These are phyloP conservation scores for Prunus kanzakura DNA, from an alignment of 306 rosid genomes.

Conservation along the genomic window DNA sequence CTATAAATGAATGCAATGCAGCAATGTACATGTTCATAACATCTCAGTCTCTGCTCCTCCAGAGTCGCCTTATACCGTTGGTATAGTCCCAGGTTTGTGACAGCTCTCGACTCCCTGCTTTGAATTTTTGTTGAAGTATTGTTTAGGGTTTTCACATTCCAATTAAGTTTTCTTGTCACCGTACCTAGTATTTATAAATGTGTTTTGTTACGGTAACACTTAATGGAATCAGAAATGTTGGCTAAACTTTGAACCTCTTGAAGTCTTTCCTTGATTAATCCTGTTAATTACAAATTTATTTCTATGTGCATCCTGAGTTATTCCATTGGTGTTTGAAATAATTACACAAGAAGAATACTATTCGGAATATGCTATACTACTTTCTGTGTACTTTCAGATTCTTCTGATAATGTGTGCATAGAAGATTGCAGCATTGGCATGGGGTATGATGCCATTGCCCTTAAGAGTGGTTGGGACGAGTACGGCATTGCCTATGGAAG, in stretches of 20 bases:
- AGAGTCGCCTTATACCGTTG: constrained; percentile 77
- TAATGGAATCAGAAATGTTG: not conserved
- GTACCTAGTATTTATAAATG: not conserved
- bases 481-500: constrained; percentile 87
- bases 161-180: not conserved
- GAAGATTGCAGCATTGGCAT: constrained; percentile 70
- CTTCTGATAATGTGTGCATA: constrained; percentile 82
- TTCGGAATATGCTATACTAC: not conserved
- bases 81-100: constrained; percentile 88
- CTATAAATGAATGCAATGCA: constrained; percentile 43
- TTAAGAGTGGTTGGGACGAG: constrained; percentile 98
- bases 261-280: not conserved
- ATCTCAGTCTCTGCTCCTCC: constrained; percentile 72
- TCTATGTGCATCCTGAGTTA: not conserved
- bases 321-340: not conserved
- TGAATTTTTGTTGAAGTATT: not conserved
- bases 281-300: not conserved
- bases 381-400: constrained; percentile 55
- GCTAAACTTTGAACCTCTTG: not conserved
- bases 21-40: constrained; percentile 77
- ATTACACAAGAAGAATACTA: not conserved
- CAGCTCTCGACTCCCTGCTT: constrained; percentile 9
- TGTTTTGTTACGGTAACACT: not conserved
- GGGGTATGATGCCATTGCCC: constrained; percentile 85
- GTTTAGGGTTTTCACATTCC: not conserved